Percentiles rank a stretch among this genome's conserved stretches.
Evolutionary conservation across 257 asterid genomes (phyloP).

Genomic region (Solanum pimpinellifolium): DNA sequence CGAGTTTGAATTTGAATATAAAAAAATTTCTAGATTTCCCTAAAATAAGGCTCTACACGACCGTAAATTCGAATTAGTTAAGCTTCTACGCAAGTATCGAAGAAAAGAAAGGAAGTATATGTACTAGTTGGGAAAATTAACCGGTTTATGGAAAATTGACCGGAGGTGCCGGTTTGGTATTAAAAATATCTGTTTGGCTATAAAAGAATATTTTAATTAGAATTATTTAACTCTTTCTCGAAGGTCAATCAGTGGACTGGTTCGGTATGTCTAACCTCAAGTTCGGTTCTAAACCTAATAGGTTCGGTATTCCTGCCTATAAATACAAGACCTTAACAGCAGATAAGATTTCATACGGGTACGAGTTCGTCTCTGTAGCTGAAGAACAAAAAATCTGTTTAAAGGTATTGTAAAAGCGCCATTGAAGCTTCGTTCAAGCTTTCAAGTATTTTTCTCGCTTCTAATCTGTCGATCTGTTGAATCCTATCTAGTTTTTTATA

Average conservation of each 20-base stretch:
- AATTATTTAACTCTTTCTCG: slow-evolving; percentile 5
- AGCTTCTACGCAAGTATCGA: background rate
- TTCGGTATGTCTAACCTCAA: slow-evolving; percentile 28
- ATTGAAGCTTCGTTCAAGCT: background rate
- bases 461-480: background rate
- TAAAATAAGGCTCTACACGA: too few relatives aligned
- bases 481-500: background rate
- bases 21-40: background rate
- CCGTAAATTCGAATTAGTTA: too few relatives aligned
- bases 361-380: background rate
- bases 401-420: slow-evolving; percentile 7
- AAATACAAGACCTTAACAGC: background rate
- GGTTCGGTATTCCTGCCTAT: slow-evolving; percentile 30
- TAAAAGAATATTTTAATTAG: background rate
- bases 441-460: background rate
- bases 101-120: too few relatives aligned
- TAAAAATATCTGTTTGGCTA: background rate
- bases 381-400: background rate
- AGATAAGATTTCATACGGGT: background rate
- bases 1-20: background rate
- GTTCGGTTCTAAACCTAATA: slow-evolving; percentile 26
- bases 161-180: background rate
- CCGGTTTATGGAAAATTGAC: background rate
- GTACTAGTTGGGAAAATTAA: background rate
- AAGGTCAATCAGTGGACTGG: slow-evolving; percentile 52